These are phyloP conservation scores for Colletotrichum salicis DNA, from an alignment of 2,329 filamentous ascomycete genomes.

Conservation along the genomic window DNA sequence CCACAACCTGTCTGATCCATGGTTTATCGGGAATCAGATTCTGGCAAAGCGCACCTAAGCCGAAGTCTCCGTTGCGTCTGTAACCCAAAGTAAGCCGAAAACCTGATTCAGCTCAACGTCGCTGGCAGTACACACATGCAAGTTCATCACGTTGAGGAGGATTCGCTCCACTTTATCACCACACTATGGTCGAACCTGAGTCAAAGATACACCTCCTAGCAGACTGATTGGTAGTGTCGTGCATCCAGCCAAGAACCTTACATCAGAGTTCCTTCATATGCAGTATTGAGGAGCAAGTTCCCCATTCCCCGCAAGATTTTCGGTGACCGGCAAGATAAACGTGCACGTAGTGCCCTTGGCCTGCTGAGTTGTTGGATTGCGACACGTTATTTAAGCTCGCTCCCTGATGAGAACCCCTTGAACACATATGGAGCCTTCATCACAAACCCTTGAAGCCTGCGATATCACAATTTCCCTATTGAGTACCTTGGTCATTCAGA, in stretches of 20 bases:
- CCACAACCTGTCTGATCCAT: neutral
- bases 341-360: no score
- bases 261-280: neutral
- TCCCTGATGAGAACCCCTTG: neutral
- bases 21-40: neutral
- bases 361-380: no score
- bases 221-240: neutral
- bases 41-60: neutral
- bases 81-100: neutral
- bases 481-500: neutral
- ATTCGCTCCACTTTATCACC: conserved; percentile 1
- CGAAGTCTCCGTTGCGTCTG: neutral
- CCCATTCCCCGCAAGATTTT: neutral
- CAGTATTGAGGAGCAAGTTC: neutral
- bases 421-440: neutral
- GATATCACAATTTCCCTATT: neutral
- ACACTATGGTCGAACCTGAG: no score
- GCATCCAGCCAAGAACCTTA: neutral
- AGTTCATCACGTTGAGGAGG: neutral
- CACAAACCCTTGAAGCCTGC: neutral
- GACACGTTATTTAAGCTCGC: neutral
- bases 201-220: neutral
- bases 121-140: neutral
- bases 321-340: no score
- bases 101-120: neutral